These are phyloP conservation scores for Golubevia sp. DNA, from an alignment of 1,284 basidiomycete species.

Conservation along the genomic window DNA sequence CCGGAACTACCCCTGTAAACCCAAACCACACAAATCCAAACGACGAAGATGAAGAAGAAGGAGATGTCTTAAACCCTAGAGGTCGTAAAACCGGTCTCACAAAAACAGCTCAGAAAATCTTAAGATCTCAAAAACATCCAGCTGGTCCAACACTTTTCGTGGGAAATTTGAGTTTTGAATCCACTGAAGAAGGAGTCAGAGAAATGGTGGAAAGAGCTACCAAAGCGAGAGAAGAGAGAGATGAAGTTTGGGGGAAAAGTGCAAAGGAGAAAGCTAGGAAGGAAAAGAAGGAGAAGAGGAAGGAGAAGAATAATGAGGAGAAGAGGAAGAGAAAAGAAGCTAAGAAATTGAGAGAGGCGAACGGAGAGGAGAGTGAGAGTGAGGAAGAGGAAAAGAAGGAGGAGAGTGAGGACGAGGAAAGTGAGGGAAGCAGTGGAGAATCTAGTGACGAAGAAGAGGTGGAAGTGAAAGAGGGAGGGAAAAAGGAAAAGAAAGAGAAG, in stretches of 20 bases:
- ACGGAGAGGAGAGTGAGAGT: constrained; percentile 15
- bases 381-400: constrained; percentile 23
- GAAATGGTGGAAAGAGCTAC: constrained; percentile 43
- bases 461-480: constrained; percentile 30
- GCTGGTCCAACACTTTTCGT: constrained; percentile 52
- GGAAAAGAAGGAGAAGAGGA: constrained; percentile 9
- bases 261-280: constrained; percentile 5
- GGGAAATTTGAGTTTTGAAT: constrained; percentile 55
- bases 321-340: constrained; percentile 6
- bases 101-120: constrained; percentile 55
- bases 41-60: constrained; percentile 11
- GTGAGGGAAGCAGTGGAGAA: constrained; percentile 17
- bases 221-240: constrained; percentile 19
- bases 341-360: constrained; percentile 6
- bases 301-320: not conserved
- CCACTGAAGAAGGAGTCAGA: constrained; percentile 40
- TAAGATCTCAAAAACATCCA: constrained; percentile 48
- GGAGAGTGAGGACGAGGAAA: constrained; percentile 49
- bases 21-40: constrained; percentile 9
- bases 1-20: not conserved
- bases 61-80: constrained; percentile 24
- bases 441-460: constrained; percentile 34
- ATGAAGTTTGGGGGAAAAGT: not conserved
- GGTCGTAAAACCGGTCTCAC: constrained; percentile 27
- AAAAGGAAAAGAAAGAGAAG: constrained; percentile 21